Evolutionary conservation across 345 rosid genomes (phyloP).

Genomic region (Rhizophora apiculata): DNA sequence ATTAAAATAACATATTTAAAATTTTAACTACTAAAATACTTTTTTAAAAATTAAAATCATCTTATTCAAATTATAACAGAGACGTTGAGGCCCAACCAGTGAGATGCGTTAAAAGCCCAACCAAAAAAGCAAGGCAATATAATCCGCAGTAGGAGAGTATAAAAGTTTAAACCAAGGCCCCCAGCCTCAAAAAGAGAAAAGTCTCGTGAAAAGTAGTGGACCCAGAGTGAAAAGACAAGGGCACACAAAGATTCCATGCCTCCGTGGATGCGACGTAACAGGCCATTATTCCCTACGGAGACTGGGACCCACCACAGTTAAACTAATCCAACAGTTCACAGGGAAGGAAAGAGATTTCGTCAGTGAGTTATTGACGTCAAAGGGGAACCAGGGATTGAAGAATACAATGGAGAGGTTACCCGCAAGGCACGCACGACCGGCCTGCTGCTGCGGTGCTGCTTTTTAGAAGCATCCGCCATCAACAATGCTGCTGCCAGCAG

Average conservation of each 20-base stretch:
- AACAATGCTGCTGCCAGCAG: too few relatives aligned
- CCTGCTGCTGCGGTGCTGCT: background rate
- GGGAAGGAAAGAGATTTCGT: background rate
- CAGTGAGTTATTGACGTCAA: constrained; percentile 29
- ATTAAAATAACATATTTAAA: too few relatives aligned
- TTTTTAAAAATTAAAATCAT: too few relatives aligned
- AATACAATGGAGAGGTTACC: constrained; percentile 27
- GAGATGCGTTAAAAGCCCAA: too few relatives aligned
- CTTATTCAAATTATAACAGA: too few relatives aligned
- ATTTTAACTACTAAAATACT: too few relatives aligned
- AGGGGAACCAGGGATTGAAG: background rate
- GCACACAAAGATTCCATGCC: constrained; percentile 13
- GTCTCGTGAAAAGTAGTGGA: background rate
- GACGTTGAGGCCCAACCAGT: too few relatives aligned
- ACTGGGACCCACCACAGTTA: background rate
- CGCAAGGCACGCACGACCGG: constrained; percentile 45
- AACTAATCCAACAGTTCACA: background rate
- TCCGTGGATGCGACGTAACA: constrained; percentile 22
- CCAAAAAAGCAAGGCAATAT: background rate
- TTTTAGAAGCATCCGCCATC: too few relatives aligned
- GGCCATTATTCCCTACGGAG: background rate
- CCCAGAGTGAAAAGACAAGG: background rate
- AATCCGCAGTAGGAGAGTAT: background rate
- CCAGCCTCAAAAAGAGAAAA: background rate
- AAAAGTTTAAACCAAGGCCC: background rate